Percentiles rank a stretch among this genome's conserved stretches.
Evolutionary conservation across 1,139 yeast genomes (phyloP).

Genomic region (Candida sojae): DNA sequence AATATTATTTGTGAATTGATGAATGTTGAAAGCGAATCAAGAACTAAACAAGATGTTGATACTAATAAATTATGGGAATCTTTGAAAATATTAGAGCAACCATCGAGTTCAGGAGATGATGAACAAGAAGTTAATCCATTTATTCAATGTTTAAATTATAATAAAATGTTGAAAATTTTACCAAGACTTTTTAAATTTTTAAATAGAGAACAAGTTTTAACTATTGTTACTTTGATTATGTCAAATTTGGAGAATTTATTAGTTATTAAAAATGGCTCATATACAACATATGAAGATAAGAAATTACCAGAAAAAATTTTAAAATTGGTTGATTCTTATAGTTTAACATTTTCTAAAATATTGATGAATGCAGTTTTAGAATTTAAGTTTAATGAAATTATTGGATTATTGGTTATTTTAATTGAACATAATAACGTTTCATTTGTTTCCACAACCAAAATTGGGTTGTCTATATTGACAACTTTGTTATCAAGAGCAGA

Average conservation of each 20-base stretch:
- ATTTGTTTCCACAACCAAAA: conserved; percentile 75
- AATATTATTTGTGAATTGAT: conserved; percentile 76
- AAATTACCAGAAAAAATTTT: conserved; percentile 56
- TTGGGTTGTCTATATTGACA: conserved; percentile 85
- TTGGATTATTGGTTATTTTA: conserved; percentile 75
- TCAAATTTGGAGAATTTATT: conserved; percentile 80
- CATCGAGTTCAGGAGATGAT: conserved; percentile 46
- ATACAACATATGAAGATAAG: conserved; percentile 59
- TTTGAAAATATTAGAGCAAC: conserved; percentile 61
- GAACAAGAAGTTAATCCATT: conserved; percentile 69
- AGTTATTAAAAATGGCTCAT: conserved; percentile 78
- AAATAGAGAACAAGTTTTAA: conserved; percentile 73
- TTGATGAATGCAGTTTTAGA: conserved; percentile 85
- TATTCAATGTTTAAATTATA: conserved; percentile 78
- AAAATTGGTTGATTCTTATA: conserved; percentile 77
- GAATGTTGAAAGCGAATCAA: conserved; percentile 79
- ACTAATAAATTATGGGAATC: conserved; percentile 74
- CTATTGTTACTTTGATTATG: conserved; percentile 77
- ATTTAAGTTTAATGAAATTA: conserved; percentile 77
- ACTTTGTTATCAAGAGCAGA: conserved; percentile 91
- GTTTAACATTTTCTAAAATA: conserved; percentile 80
- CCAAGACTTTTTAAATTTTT: conserved; percentile 87
- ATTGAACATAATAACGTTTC: conserved; percentile 74
- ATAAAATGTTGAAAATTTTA: conserved; percentile 86
- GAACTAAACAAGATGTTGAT: conserved; percentile 60